Evolutionary conservation across 2,329 filamentous ascomycete genomes (phyloP), one percentile per base, ranked within the genome.

Genomic region (Colletotrichum sp.): DNA sequence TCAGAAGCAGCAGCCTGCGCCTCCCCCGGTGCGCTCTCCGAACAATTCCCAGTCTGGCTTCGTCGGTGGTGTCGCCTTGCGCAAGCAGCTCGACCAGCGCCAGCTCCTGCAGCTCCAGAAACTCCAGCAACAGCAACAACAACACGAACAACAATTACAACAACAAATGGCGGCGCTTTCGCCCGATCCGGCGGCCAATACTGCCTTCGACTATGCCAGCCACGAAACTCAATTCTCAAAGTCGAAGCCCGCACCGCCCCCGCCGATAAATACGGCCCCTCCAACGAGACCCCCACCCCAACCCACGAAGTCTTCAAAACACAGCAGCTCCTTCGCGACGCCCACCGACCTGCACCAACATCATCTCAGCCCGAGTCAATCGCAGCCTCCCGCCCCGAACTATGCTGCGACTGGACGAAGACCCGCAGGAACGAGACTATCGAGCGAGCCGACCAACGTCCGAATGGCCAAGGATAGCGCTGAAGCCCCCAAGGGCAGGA

Each of bases 31-130:
- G 34, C 81, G 80, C 36, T 82, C 83, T 5, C 81, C 82, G 5
- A 83, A 86, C 68, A 85, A 82, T 66, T 81, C 82, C 8, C 84
- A 85, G 28, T 85, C 86, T 2, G 85, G 88, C 15, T 92, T 92
- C 79, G 88, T 92, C 66, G 90, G 90, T 18, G 90, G 90, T 4
- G 82, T 90, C 15, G 89, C 90, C 5, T 81, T 92, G 74, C 84
- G 86, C 77, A 90, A 91, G 63, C 88, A 80, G 59, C 82, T 84
- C 59, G 52, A 82, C 63, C 79, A 80, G 15, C 30, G 66, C n/a
- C 81, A 80, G 70, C 78, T 64, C 8, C 76, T 72, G 28, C 80
- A 66, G 67, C 60, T 67, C 59, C 64, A 39, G 63, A 55, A 63
- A n/a, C 24, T 71, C 12, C 36, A 82, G 57, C 78, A 79, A 12